Evolutionary conservation across 2,329 filamentous ascomycete genomes (phyloP).

Genomic region (Paraphaeosphaeria sporulosa): DNA sequence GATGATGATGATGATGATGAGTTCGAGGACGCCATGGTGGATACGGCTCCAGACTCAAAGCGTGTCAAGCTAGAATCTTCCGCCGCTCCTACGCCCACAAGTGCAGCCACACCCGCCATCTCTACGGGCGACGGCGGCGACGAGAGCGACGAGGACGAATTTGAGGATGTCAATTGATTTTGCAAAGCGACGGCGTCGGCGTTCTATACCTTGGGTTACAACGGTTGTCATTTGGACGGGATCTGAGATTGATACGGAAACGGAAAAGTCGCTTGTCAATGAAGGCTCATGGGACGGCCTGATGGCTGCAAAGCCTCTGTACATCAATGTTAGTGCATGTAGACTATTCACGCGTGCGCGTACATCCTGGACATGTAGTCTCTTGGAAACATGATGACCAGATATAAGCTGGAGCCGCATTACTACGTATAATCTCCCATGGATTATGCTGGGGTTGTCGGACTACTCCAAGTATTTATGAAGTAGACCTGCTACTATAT

Average conservation of each 20-base stretch:
- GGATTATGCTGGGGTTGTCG: no score
- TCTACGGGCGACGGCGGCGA: constrained; percentile 54
- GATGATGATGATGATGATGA: constrained; percentile 59
- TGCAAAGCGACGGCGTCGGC: constrained; percentile 42
- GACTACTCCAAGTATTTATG: no score
- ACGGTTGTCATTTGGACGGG: not conserved
- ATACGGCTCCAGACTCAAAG: constrained; percentile 59
- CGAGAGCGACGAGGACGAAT: constrained; percentile 57
- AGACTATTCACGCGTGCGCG: not conserved
- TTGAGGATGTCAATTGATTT: constrained; percentile 52
- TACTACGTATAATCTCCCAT: no score
- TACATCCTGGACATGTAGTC: no score
- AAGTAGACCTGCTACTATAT: not conserved
- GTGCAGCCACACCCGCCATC: constrained; percentile 44
- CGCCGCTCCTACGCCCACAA: constrained; percentile 42
- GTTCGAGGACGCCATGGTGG: constrained; percentile 47
- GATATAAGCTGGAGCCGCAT: no score
- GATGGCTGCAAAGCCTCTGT: not conserved
- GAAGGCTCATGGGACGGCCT: no score
- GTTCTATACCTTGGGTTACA: constrained; percentile 22
- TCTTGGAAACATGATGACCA: no score
- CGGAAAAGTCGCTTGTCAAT: not conserved
- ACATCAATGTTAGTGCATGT: not conserved
- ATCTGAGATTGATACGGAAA: not conserved
- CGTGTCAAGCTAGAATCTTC: constrained; percentile 66